Conservation (phyloP, 495 filamentous ascomycete species). For the Xylaria bambusicola region DNA sequence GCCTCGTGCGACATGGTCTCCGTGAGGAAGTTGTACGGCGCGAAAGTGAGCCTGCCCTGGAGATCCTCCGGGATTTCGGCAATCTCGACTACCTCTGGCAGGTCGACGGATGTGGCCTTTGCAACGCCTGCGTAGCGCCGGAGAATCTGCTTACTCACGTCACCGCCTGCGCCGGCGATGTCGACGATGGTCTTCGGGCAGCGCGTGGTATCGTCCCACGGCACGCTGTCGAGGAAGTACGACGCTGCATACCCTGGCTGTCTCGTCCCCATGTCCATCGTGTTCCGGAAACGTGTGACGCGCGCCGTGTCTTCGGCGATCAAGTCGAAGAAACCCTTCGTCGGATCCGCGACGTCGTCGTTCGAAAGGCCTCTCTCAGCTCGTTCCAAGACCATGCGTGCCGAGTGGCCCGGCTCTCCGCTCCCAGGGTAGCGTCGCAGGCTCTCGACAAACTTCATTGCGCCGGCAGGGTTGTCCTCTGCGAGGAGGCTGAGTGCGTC, state of each 20-base stretch:
- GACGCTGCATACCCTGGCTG: constrained; percentile 36
- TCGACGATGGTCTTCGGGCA: constrained; percentile 40
- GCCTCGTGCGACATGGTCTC: constrained; percentile 49
- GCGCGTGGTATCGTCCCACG: constrained; percentile 36
- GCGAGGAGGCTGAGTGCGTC: constrained; percentile 38
- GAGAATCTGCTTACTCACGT: constrained; percentile 26
- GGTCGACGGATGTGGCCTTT: constrained; percentile 22
- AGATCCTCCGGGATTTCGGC: constrained; percentile 36
- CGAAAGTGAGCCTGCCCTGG: constrained; percentile 37
- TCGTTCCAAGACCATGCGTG: constrained; percentile 22
- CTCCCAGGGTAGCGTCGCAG: constrained; percentile 27
- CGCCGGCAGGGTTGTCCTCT: constrained; percentile 43
- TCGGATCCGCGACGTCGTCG: constrained; percentile 22
- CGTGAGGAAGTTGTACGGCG: constrained; percentile 54
- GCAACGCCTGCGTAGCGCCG: constrained; percentile 28
- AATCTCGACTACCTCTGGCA: constrained; percentile 23
- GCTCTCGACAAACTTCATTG: constrained; percentile 24
- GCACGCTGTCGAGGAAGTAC: constrained; percentile 40
- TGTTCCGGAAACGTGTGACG: constrained; percentile 43
- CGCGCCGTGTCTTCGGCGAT: constrained; percentile 35
- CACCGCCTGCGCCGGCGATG: constrained; percentile 43
- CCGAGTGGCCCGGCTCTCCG: constrained; percentile 29
- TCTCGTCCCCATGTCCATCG: constrained; percentile 42
- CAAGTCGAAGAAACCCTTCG: constrained; percentile 37
- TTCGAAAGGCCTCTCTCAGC: constrained; percentile 7